These are phyloP conservation scores for Aureobasidium sp. DNA, from an alignment of 2,329 filamentous ascomycete genomes.

Conservation along the genomic window DNA sequence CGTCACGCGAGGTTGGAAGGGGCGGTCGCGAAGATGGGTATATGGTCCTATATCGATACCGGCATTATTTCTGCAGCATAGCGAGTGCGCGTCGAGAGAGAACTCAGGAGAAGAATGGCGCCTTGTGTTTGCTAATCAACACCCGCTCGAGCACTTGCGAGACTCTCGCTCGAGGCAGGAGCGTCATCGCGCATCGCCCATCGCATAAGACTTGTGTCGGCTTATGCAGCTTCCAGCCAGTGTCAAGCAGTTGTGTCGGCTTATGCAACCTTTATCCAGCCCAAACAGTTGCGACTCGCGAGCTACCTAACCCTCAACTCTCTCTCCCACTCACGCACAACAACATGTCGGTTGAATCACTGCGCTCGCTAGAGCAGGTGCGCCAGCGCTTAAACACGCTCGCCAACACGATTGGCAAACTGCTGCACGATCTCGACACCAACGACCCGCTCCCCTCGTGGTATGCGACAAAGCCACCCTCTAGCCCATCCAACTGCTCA, in stretches of 20 bases:
- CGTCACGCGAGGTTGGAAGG: background rate
- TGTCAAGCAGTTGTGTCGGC: too few species aligned
- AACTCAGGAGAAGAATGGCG: background rate
- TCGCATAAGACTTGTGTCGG: background rate
- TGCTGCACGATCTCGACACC: conserved; percentile 21
- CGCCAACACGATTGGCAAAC: conserved; percentile 19
- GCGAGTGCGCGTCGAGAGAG: background rate
- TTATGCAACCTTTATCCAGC: too few species aligned
- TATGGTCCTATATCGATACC: background rate
- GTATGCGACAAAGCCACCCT: conserved; percentile 18
- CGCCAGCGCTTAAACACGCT: conserved; percentile 25
- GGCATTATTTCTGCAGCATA: conserved; percentile 4
- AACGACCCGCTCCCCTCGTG: conserved; percentile 26
- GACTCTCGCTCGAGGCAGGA: background rate
- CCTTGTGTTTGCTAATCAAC: background rate
- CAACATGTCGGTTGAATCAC: conserved; percentile 17
- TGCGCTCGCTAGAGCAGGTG: conserved; percentile 25
- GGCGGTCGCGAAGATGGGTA: background rate
- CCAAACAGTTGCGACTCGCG: too few species aligned
- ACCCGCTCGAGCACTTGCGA: background rate
- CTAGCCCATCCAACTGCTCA: conserved; percentile 4
- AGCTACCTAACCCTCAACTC: background rate
- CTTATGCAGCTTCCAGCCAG: too few species aligned
- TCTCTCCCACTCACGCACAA: background rate
- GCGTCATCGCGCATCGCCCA: background rate